phyloP scores from a whole-genome alignment of 1,284 basidiomycete genomes.

The Cryptococcus sp. region DNA sequence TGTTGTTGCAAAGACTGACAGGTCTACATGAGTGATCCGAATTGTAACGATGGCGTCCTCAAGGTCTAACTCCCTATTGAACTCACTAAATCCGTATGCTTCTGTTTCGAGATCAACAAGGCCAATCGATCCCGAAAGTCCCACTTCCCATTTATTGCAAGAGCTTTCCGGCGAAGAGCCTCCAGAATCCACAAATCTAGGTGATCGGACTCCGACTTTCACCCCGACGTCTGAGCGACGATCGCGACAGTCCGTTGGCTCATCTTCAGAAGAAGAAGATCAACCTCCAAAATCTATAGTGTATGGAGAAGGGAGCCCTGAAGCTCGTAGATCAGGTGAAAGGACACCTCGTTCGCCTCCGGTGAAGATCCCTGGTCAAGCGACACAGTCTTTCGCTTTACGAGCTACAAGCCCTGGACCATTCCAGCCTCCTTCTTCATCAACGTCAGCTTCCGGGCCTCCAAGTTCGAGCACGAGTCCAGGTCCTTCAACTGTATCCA shows the following conservation, averaged over 20 bases:
- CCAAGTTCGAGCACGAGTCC: slow-evolving; percentile 21
- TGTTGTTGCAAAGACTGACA: too few species aligned
- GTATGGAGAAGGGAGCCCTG: slow-evolving; percentile 16
- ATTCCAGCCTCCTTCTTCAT: slow-evolving; percentile 9
- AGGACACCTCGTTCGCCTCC: slow-evolving; percentile 12
- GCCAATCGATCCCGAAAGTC: slow-evolving; percentile 50
- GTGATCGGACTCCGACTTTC: slow-evolving; percentile 14
- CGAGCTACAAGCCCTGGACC: slow-evolving; percentile 6
- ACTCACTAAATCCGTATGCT: slow-evolving; percentile 72
- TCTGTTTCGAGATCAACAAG: slow-evolving; percentile 64
- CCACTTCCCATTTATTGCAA: slow-evolving; percentile 36
- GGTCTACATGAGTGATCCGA: too few species aligned
- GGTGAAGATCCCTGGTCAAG: background rate
- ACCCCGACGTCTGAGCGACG: slow-evolving; percentile 3
- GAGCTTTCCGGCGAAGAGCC: slow-evolving; percentile 29
- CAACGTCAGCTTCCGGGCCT: slow-evolving; percentile 12
- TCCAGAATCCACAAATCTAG: background rate
- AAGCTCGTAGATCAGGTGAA: slow-evolving; percentile 3
- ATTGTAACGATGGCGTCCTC: too few species aligned
- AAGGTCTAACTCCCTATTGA: slow-evolving; percentile 55
- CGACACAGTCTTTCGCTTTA: background rate
- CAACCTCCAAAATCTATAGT: slow-evolving; percentile 31
- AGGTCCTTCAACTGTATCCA: slow-evolving; percentile 26
- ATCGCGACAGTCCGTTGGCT: slow-evolving; percentile 7
- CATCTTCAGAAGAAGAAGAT: slow-evolving; percentile 27